Percentiles rank a stretch among this genome's conserved stretches.
These are phyloP conservation scores for Anisodus tanguticus DNA, from an alignment of 257 asterid species.

Conservation along the genomic window DNA sequence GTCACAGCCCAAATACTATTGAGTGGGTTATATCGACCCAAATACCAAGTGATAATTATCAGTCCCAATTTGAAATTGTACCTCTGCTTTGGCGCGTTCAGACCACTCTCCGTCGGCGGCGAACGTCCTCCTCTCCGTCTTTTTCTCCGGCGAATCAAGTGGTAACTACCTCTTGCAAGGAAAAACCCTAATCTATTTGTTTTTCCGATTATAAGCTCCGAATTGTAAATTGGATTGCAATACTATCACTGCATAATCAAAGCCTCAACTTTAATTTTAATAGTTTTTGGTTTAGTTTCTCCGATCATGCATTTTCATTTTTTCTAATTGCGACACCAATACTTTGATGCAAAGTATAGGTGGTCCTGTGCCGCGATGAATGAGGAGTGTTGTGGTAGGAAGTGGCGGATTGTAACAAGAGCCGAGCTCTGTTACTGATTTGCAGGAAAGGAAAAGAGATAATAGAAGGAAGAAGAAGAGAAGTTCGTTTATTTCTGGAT, in stretches of 20 bases:
- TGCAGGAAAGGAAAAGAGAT: too few relatives aligned
- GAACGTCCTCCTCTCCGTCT: neutral
- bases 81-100: neutral
- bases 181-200: neutral
- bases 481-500: too few relatives aligned
- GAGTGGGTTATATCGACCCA: neutral
- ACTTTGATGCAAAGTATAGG: neutral
- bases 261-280: neutral
- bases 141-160: neutral
- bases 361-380: neutral
- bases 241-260: neutral
- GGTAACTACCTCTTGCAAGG: neutral
- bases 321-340: too few relatives aligned
- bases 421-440: too few relatives aligned
- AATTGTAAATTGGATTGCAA: neutral
- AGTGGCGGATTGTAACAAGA: too few relatives aligned
- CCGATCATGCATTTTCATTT: too few relatives aligned
- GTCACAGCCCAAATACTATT: slow-evolving; percentile 2
- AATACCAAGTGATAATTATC: neutral
- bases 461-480: too few relatives aligned
- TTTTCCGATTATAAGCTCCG: neutral
- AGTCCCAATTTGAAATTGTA: neutral
- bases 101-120: neutral
- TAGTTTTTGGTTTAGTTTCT: neutral
- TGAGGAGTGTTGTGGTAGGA: neutral